These are phyloP conservation scores for Phytophthora capsici DNA, from an alignment of 352 stramenopile genomes.

Conservation along the genomic window DNA sequence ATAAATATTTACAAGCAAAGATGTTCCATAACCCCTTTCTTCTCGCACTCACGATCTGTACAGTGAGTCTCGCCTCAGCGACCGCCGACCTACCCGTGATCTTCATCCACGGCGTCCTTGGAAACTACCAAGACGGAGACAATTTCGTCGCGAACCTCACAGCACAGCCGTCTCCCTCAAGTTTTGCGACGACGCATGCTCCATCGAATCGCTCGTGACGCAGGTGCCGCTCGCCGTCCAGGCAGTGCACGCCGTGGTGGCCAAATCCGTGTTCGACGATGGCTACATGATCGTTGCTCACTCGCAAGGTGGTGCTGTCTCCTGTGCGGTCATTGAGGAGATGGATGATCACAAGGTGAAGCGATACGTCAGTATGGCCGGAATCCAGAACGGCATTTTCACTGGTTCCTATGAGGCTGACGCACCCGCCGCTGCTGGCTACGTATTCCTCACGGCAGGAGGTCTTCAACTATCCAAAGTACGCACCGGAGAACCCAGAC, in stretches of 20 bases:
- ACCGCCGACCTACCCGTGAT: conserved; percentile 37
- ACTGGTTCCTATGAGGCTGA: conserved; percentile 2
- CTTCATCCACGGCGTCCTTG: conserved; percentile 50
- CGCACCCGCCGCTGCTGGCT: conserved; percentile 1
- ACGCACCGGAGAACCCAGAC: conserved; percentile 30
- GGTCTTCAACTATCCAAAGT: conserved; percentile 30
- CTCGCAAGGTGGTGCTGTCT: conserved; percentile 13
- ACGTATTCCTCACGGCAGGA: conserved; percentile 15
- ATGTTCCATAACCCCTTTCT: conserved; percentile 4
- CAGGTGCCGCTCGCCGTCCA: conserved; percentile 42
- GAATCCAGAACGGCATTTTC: conserved; percentile 11
- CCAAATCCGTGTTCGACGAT: conserved; percentile 10
- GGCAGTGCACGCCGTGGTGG: conserved; percentile 37
- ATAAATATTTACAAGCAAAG: not conserved
- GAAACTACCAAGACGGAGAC: conserved; percentile 16
- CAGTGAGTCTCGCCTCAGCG: conserved; percentile 6
- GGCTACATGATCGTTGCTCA: conserved; percentile 16
- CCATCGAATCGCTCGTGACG: conserved; percentile 20
- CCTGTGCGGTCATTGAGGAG: conserved; percentile 17
- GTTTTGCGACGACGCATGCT: conserved; percentile 44
- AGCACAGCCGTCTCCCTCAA: conserved; percentile 35
- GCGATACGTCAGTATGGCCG: conserved; percentile 8
- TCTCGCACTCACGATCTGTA: conserved; percentile 1
- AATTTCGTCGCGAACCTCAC: conserved; percentile 35
- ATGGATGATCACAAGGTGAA: conserved; percentile 23